Conservation (phyloP, 169 alveolate species). For the Babesia ovata region DNA sequence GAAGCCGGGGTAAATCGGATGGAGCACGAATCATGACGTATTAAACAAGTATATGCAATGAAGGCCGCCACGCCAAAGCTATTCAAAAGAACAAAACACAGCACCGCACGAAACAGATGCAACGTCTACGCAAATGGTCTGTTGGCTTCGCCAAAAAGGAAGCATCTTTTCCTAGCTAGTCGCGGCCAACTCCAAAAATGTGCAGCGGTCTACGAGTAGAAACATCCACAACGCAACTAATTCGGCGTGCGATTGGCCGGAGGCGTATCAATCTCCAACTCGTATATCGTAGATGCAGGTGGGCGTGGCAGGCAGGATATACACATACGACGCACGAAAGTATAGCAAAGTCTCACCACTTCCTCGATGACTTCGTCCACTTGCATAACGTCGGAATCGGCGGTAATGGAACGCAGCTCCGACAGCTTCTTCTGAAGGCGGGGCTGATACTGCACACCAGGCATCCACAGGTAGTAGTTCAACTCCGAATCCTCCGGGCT, state of each 20-base stretch:
- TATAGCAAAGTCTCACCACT: conserved; percentile 46
- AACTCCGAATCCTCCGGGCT: conserved; percentile 68
- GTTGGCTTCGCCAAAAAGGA: not conserved
- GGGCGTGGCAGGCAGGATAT: not conserved
- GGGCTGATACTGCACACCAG: conserved; percentile 69
- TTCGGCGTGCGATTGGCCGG: conserved; percentile 6
- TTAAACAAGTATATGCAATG: too few relatives aligned
- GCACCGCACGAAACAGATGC: not conserved
- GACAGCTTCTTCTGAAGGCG: conserved; percentile 54
- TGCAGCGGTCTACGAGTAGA: too few relatives aligned
- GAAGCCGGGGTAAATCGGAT: not conserved
- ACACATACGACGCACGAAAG: conserved; percentile 14
- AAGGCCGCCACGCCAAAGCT: too few relatives aligned
- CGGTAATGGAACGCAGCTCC: conserved; percentile 44
- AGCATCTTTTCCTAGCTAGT: too few relatives aligned
- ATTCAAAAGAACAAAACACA: too few relatives aligned
- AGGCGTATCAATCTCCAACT: conserved; percentile 15
- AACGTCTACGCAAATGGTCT: not conserved
- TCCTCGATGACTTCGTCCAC: conserved; percentile 66
- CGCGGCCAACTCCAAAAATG: too few relatives aligned
- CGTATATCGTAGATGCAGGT: not conserved
- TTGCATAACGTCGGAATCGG: conserved; percentile 15
- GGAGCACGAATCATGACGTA: too few relatives aligned
- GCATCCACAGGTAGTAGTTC: conserved; percentile 71
- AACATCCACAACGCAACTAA: not conserved